Evolutionary conservation across 352 stramenopile genomes (phyloP).

Genomic region (Blastocystis sp.): DNA sequence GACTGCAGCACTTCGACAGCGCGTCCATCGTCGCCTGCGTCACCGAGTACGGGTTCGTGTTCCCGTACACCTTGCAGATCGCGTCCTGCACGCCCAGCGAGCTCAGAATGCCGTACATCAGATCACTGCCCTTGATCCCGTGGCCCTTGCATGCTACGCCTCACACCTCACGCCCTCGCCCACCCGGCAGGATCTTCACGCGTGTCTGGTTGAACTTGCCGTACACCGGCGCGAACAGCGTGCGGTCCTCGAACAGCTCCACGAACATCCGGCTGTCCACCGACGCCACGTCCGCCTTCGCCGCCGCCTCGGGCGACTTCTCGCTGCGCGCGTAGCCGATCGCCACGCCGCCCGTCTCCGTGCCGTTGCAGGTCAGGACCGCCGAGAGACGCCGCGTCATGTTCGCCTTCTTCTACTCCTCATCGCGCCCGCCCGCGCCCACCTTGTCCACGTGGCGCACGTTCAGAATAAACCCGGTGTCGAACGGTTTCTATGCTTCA

Average conservation of each 20-base stretch:
- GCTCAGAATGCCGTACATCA: slow-evolving; percentile 36
- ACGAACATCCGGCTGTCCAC: slow-evolving; percentile 16
- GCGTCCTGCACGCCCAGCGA: slow-evolving; percentile 54
- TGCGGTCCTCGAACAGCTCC: slow-evolving; percentile 58
- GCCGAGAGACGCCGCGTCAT: slow-evolving; percentile 36
- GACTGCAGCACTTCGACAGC: slow-evolving; percentile 10
- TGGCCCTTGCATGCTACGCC: slow-evolving; percentile 29
- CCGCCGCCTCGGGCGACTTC: slow-evolving; percentile 47
- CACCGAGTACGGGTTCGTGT: slow-evolving; percentile 58
- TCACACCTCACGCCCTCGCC: not conserved
- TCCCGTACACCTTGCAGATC: slow-evolving; percentile 60
- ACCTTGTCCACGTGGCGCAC: slow-evolving; percentile 50
- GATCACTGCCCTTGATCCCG: slow-evolving; percentile 64
- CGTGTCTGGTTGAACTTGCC: slow-evolving; percentile 65
- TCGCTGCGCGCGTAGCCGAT: slow-evolving; percentile 33
- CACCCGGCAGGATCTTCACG: slow-evolving; percentile 63
- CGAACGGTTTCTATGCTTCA: slow-evolving; percentile 2
- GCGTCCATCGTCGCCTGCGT: slow-evolving; percentile 57
- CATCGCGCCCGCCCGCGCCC: not conserved
- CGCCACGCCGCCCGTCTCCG: slow-evolving; percentile 20
- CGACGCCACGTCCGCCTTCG: slow-evolving; percentile 34
- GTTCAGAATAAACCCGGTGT: slow-evolving; percentile 10
- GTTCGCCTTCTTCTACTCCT: slow-evolving; percentile 47
- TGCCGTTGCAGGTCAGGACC: not conserved
- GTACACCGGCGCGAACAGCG: slow-evolving; percentile 29